Evolutionary conservation across 495 filamentous ascomycete species (phyloP), one percentile per base, ranked within the genome.

Genomic region (Lasiosphaeria hispida): DNA sequence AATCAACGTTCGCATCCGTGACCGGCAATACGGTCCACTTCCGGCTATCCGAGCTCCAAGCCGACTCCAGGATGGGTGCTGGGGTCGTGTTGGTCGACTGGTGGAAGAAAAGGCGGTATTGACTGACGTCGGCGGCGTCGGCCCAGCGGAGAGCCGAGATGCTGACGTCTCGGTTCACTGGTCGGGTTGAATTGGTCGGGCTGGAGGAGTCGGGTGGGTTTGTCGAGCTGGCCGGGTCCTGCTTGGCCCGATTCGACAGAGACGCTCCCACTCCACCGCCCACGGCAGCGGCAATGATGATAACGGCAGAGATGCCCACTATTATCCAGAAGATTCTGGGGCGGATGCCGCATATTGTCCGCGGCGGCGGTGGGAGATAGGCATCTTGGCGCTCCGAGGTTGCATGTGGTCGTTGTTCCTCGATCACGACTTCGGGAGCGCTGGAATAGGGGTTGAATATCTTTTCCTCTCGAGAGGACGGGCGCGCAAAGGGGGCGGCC

Each of bases 311-410:
- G 8, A 58, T 18, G 33, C 47, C 48, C 8, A 38, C 23, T 30
- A 53, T 8, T 15, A 59, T 41, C 57, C 48, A 59, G 34, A 59
- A 59, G 10, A 34, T 13, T 18, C 48, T 59, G 30, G 48, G 57
- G 35, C 49, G 48, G n/a, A 59, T 17, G 7, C 57, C 57, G 15
- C 57, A 59, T 53, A 59, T 45, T 53, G 30, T 53, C 13, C 30
- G 40, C 35, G 15, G n/a, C 4, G 38, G 18, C 30, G 39, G 11
- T 4, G 17, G 6, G 10, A 13, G 13, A 3, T 6, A 3, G 10
- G 7, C n/a, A 30, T 35, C 40, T 45, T 30, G 23, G 23, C 23
- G 23, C 23, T 30, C 23, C 23, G 23, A 5, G 23, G 23, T 30
- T 30, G 23, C 2, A 30, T 30, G 23, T n/a, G n/a, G n/a, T 30